Evolutionary conservation across 371 early-diverging fungal genomes (phyloP).

Genomic region (Funneliformis caledonium): DNA sequence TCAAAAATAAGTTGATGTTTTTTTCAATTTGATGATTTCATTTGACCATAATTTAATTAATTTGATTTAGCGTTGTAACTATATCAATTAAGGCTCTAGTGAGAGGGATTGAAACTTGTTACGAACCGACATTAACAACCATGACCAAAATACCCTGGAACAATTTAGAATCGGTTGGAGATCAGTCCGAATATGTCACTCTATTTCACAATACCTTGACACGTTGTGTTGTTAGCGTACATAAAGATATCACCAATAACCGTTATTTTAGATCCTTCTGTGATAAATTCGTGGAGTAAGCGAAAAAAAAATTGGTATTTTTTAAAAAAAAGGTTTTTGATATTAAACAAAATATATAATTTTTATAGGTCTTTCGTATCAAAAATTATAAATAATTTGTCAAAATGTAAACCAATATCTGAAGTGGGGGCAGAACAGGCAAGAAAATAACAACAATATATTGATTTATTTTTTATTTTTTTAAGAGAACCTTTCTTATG

Average conservation of each 20-base stretch:
- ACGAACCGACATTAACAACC: conserved; percentile 68
- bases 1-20: neutral
- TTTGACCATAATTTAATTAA: neutral
- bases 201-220: conserved; percentile 61
- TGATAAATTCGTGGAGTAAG: conserved; percentile 90
- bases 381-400: conserved; percentile 66
- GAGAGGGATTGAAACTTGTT: conserved; percentile 60
- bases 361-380: conserved; percentile 62
- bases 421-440: conserved; percentile 89
- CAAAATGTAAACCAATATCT: conserved; percentile 77
- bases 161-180: conserved; percentile 83
- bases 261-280: conserved; percentile 85
- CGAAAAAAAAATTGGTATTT: neutral
- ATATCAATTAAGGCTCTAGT: conserved; percentile 70
- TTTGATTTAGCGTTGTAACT: conserved; percentile 52
- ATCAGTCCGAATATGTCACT: conserved; percentile 89
- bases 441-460: conserved; percentile 1
- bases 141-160: conserved; percentile 85
- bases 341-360: neutral
- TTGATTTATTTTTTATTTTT: neutral
- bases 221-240: conserved; percentile 57
- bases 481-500: neutral
- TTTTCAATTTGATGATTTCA: neutral
- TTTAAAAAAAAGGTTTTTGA: neutral
- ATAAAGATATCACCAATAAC: conserved; percentile 65